Evolutionary conservation across 345 rosid genomes (phyloP), one percentile per base, ranked within the genome.

Genomic region (Excoecaria cochinchinensis): DNA sequence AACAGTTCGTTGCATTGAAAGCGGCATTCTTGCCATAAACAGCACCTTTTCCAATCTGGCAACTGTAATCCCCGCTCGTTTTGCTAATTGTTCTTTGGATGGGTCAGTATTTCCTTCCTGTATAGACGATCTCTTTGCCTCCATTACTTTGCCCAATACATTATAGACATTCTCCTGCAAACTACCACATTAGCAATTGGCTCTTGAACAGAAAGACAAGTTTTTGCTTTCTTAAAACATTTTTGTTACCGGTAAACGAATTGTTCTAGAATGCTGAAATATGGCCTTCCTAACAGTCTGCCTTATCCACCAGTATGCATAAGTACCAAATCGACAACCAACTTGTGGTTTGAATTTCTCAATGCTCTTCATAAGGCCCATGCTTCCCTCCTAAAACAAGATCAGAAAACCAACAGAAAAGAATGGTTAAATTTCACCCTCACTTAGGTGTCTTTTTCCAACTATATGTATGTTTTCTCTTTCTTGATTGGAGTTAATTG

Each of bases 221-320:
- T 5, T 53, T 53, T 13, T 53, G 58, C 58, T 53, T 17, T 4
- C 58, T 13, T 53, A 61, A 36, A 63, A 68, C 47, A 70, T 59
- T 59, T 46, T 57, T 21, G 50, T 83, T 90, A 94, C 98, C 87
- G 98, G 98, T 75, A 94, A 81, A 70, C 93, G 95, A 55, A 91
- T 88, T 53, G 92, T 86, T 79, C 95, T 87, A 3, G 97, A 92
- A 85, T 89, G 86, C 77, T 88, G 90, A 81, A 87, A 86, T 81
- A 92, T 85, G 63, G 97, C 90, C 86, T 89, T 92, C 78, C 89
- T 84, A 60, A 92, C 80, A 65, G 85, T 76, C 61, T 90, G 95
- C 68, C 97, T 88, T 78, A 95, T 86, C 99, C 99, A 92, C 97
- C 95, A 95, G 84, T 87, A 92, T 63, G 99, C 95, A 57, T 91